phyloP scores from a whole-genome alignment of 345 rosid genomes.

The Hibiscus syriacus region DNA sequence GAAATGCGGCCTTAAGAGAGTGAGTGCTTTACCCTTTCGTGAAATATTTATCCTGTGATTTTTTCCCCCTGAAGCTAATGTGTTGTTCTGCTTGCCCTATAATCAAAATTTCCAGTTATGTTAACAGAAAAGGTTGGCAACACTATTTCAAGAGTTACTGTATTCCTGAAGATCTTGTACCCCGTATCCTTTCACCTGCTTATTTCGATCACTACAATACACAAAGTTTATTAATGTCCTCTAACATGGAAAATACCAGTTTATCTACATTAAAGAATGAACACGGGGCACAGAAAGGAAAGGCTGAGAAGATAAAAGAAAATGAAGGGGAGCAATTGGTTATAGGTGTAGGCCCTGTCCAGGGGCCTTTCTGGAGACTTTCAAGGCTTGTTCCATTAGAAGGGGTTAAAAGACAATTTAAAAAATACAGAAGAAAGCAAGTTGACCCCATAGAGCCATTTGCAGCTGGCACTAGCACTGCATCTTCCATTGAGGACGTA shows the following conservation, averaged over 20 bases:
- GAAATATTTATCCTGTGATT: slow-evolving; percentile 3
- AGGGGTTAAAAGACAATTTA: slow-evolving; percentile 54
- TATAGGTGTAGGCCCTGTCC: slow-evolving; percentile 91
- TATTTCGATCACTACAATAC: slow-evolving; percentile 91
- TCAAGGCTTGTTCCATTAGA: slow-evolving; percentile 83
- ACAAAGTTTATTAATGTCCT: slow-evolving; percentile 40
- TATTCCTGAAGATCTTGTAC: slow-evolving; percentile 95
- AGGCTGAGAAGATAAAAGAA: slow-evolving; percentile 37
- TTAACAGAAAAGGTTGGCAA: slow-evolving; percentile 88
- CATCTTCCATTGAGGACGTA: slow-evolving; percentile 52
- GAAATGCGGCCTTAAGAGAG: slow-evolving; percentile 97
- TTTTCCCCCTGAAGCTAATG: neutral
- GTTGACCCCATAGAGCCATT: slow-evolving; percentile 37
- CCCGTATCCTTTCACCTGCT: slow-evolving; percentile 91
- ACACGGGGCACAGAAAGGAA: slow-evolving; percentile 34
- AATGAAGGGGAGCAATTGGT: slow-evolving; percentile 68
- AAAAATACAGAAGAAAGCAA: slow-evolving; percentile 49
- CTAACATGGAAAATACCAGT: slow-evolving; percentile 27
- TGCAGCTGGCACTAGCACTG: slow-evolving; percentile 30
- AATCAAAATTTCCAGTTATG: slow-evolving; percentile 42
- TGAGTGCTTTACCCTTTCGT: slow-evolving; percentile 25
- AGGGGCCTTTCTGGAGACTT: slow-evolving; percentile 90
- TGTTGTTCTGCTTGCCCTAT: neutral
- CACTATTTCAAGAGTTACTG: slow-evolving; percentile 90
- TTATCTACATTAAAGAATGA: slow-evolving; percentile 27